A percentile compares a stretch with the other conserved stretches of the same genome.
phyloP scores from a whole-genome alignment of 768 basidiomycete species.

The Chalciporus pseudorubinellus region DNA sequence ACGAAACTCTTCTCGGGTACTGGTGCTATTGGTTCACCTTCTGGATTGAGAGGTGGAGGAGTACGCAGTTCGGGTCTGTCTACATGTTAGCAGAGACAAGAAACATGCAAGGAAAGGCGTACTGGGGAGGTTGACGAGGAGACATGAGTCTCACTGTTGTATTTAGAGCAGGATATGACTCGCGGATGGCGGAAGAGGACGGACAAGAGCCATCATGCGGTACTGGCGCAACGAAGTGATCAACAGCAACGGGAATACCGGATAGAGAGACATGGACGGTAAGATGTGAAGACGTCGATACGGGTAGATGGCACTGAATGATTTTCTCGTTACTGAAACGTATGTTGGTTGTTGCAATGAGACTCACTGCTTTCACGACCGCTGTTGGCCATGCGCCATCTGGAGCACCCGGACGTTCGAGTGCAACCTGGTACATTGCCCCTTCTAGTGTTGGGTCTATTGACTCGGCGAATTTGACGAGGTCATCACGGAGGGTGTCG shows the following conservation, averaged over 20 bases:
- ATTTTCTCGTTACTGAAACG: constrained; percentile 14
- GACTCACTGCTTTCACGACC: constrained; percentile 41
- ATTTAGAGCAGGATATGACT: constrained; percentile 33
- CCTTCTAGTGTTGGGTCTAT: constrained; percentile 39
- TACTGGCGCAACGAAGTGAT: constrained; percentile 68
- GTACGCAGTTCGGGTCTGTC: constrained; percentile 63
- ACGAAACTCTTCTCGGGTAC: constrained; percentile 73
- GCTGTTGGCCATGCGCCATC: constrained; percentile 35
- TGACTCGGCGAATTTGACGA: constrained; percentile 42
- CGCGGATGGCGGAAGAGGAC: constrained; percentile 17
- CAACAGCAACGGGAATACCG: constrained; percentile 57
- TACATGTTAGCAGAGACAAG: constrained; percentile 1
- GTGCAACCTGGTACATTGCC: constrained; percentile 70
- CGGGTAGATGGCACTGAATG: constrained; percentile 65
- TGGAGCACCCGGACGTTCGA: constrained; percentile 46
- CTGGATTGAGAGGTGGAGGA: constrained; percentile 63
- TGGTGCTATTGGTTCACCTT: constrained; percentile 62
- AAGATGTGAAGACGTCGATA: constrained; percentile 52
- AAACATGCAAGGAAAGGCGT: constrained; percentile 21
- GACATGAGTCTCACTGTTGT: constrained; percentile 55
- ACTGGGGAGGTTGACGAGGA: constrained; percentile 57
- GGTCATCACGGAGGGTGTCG: constrained; percentile 45
- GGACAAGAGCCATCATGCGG: constrained; percentile 72
- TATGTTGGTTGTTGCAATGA: constrained; percentile 47
- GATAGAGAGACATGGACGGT: constrained; percentile 50